Conservation (phyloP, 1,284 basidiomycete species). For the Cerrena zonata region DNA sequence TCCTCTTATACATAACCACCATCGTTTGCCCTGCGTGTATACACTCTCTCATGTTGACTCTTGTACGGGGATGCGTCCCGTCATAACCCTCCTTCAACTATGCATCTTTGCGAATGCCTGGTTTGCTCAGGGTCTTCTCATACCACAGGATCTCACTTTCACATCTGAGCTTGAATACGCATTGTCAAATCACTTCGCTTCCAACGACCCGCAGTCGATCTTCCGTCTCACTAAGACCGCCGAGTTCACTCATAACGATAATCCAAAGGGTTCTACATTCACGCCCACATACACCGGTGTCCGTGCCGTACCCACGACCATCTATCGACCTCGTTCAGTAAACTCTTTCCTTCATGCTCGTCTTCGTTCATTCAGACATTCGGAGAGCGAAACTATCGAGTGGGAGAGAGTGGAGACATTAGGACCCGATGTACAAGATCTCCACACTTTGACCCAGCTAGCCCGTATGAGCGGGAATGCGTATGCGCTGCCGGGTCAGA, state of each 20-base stretch:
- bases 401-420: slow-evolving; percentile 54
- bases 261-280: background rate
- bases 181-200: background rate
- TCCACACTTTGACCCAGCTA: slow-evolving; percentile 76
- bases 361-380: slow-evolving; percentile 40
- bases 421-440: slow-evolving; percentile 73
- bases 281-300: background rate
- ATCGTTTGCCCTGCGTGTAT: background rate
- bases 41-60: background rate
- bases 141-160: background rate
- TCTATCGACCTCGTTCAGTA: slow-evolving; percentile 56
- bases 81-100: background rate
- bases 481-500: slow-evolving; percentile 64
- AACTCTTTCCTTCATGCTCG: slow-evolving; percentile 48
- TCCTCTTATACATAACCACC: background rate
- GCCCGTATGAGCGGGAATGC: slow-evolving; percentile 91
- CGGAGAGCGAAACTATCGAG: slow-evolving; percentile 45
- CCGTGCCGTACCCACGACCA: slow-evolving; percentile 37
- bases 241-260: background rate
- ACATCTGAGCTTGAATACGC: slow-evolving; percentile 1
- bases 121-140: background rate
- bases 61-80: background rate
- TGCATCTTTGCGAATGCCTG: background rate
- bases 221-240: background rate
- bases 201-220: background rate